Conservation (phyloP, 768 basidiomycete genomes). For the Suillus fuscotomentosus region DNA sequence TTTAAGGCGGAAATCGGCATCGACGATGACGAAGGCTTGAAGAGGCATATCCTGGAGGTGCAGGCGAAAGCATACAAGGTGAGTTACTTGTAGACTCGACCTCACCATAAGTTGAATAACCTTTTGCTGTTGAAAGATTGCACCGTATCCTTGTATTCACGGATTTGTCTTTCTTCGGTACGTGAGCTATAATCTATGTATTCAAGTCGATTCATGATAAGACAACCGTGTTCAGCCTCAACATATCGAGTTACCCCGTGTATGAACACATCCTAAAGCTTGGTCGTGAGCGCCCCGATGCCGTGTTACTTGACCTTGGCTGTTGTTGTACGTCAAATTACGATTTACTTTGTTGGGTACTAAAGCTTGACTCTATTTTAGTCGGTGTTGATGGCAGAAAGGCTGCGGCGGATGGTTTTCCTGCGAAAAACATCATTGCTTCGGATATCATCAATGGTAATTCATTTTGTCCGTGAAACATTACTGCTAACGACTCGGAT, state of each 20-base stretch:
- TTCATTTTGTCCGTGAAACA: not conserved
- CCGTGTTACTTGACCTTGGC: slow-evolving; percentile 44
- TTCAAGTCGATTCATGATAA: not conserved
- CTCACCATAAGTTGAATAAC: not conserved
- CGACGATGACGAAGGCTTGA: slow-evolving; percentile 22
- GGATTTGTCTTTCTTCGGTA: slow-evolving; percentile 23
- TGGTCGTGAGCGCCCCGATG: slow-evolving; percentile 33
- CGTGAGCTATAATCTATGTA: not conserved
- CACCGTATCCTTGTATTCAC: slow-evolving; percentile 27
- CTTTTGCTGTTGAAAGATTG: not conserved
- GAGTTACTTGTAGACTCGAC: not conserved
- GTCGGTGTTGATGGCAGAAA: slow-evolving; percentile 38
- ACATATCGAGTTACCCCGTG: not conserved
- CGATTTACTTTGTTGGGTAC: not conserved
- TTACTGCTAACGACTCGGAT: not conserved
- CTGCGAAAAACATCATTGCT: slow-evolving; percentile 35
- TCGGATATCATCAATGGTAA: slow-evolving; percentile 40
- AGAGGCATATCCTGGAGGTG: slow-evolving; percentile 24
- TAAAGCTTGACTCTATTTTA: not conserved
- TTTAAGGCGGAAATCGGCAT: slow-evolving; percentile 26
- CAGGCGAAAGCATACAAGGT: slow-evolving; percentile 29
- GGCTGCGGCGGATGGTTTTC: slow-evolving; percentile 42
- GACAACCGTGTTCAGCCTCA: not conserved
- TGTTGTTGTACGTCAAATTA: slow-evolving; percentile 38
- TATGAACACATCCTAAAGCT: slow-evolving; percentile 33